Evolutionary conservation across 2,329 filamentous ascomycete genomes (phyloP), one percentile per base, ranked within the genome.

Genomic region (Fusarium compactum): DNA sequence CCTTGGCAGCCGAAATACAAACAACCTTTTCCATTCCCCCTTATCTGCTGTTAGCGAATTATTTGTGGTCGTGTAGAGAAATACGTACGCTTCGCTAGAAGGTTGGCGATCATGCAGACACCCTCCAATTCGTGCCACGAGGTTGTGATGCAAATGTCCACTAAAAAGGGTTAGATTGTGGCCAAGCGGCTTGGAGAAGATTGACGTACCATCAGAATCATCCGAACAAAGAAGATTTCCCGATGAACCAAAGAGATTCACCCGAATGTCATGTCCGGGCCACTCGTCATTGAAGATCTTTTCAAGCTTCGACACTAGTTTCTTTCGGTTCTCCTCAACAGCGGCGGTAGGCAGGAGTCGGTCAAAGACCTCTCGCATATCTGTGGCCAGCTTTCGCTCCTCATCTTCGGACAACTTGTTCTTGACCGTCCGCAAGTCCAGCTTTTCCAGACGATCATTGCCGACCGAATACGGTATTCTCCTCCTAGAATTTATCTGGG

Each of bases 141-240:
- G 22, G 96, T 98, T 48, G 94, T 97, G 77, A 99, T 97, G 83
- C 96, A 99, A 59, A 99, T 95, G 79, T 99, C 96, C 79, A 99
- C 95, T 97, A 24, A 34, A 27, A 54, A 9, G 46, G 20, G 61
- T 75, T 70, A 71, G 70, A 50, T 20, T 27, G 6, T n/a, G 32
- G 25, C 45, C 22, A 48, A 25, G n/a, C 16, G 32, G 41, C 30
- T 46, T 59, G 51, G 24, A 43, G 32, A 40, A 54, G n/a, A 53
- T 45, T 48, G 53, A 84, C 90, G 75, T 84, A 97, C 94, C 93
- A 83, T 99, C 96, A 55, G 96, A 99, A 78, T 98, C 94, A 80
- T 94, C 95, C 34, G 95, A 97, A 81, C 94, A 98, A 60, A 99
- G 84, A 79, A 96, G 84, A 80, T 99, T 99, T 50, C 96, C 96